A percentile compares a stretch with the other conserved stretches of the same genome.
phyloP scores from a whole-genome alignment of 257 asterid genomes.

The Solanum neorickii region DNA sequence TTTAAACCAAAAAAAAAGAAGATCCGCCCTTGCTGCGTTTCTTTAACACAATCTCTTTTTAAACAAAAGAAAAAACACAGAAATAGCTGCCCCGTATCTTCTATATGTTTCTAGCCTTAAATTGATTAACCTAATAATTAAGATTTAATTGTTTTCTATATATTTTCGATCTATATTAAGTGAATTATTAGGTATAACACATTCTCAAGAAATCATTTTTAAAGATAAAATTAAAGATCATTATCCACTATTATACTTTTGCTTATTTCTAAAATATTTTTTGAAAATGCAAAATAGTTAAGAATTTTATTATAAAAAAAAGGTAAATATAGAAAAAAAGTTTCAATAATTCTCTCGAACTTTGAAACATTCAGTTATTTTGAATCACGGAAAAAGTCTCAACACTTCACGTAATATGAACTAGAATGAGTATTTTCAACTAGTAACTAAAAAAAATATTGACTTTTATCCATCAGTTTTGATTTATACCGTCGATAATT shows the following conservation, averaged over 20 bases:
- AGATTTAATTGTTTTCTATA: neutral
- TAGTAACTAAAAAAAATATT: neutral
- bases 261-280: neutral
- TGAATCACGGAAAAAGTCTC: neutral
- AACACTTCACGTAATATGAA: neutral
- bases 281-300: neutral
- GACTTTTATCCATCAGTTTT: neutral
- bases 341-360: neutral
- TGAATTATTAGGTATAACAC: neutral
- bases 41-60: neutral
- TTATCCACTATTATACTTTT: neutral
- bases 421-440: neutral
- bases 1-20: no score
- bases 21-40: neutral
- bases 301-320: neutral
- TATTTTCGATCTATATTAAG: neutral
- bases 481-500: neutral
- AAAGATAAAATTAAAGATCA: neutral
- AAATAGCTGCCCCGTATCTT: neutral
- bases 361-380: neutral
- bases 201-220: neutral
- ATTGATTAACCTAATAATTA: neutral
- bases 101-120: neutral
- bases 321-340: neutral
- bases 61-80: neutral